Evolutionary conservation across 2,329 filamentous ascomycete genomes (phyloP), one percentile per base, ranked within the genome.

Genomic region (Trichoderma asperellum): DNA sequence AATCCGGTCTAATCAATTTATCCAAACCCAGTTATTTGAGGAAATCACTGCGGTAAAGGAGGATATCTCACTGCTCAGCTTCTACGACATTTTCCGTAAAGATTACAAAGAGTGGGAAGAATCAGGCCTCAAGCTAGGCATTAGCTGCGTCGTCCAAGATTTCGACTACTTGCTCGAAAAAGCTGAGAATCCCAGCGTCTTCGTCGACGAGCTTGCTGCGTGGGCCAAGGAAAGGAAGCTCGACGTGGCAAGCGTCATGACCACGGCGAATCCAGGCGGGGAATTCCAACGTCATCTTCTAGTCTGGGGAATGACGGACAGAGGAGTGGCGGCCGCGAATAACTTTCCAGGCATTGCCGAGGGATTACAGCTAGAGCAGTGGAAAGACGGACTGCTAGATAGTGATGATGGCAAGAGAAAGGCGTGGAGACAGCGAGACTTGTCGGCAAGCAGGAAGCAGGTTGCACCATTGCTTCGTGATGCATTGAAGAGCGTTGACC

Each of bases 81-180:
- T 93, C 73, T 81, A 85, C 27, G 92, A 94, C 73, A 85, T 94
- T 49, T 79, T 95, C 64, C 85, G 91, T 72, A 95, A 95, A 78
- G 92, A 96, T 80, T 96, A 94, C 80, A 96, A 96, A 81, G 85
- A 92, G 76, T 96, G 92, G 92, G 81, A 80, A 12, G 87, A 88
- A 68, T 81, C 81, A 12, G 81, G 79, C 0, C 76, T 88, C 47
- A 83, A 80, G 21, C 83, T 95, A 5, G 92, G 92, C n/a, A 88
- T 92, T 18, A 87, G 88, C 74, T 87, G 87, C 53, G 83, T 90
- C 2, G 87, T 91, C 3, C 88, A 88, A 73, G 80, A 85, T n/a
- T 79, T 94, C 6, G 79, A 80, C 5, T 92, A 89, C 71, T 78
- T 94, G 49, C 76, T 87, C 12, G 74, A 78, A 16, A 87, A 88